Conservation (phyloP, 805 yeast species). For the Blastobotrys mokoenaii region DNA sequence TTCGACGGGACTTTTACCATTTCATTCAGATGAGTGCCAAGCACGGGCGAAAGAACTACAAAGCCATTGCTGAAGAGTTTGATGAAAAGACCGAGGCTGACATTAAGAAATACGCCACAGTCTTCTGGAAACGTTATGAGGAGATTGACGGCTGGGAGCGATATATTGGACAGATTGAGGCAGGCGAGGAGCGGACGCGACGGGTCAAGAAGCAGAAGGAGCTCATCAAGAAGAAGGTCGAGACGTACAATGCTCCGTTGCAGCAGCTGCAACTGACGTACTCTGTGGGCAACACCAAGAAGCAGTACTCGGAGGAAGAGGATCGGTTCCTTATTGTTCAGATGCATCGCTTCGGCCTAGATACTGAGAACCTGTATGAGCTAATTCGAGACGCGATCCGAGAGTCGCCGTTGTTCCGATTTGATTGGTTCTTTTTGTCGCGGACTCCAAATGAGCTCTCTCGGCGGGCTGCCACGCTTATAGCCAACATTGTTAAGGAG, state of each 20-base stretch:
- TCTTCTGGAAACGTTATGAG: conserved; percentile 71
- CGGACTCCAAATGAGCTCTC: conserved; percentile 70
- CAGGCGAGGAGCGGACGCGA: conserved; percentile 77
- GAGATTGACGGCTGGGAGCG: conserved; percentile 87
- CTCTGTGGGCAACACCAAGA: conserved; percentile 65
- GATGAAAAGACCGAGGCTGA: conserved; percentile 78
- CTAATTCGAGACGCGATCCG: conserved; percentile 66
- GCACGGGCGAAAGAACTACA: conserved; percentile 70
- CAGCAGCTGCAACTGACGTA: conserved; percentile 64
- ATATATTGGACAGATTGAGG: conserved; percentile 69
- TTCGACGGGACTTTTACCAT: conserved; percentile 77
- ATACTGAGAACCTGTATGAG: conserved; percentile 71
- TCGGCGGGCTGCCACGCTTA: conserved; percentile 72
- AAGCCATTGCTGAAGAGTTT: conserved; percentile 66
- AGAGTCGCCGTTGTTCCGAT: conserved; percentile 67
- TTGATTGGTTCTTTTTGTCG: conserved; percentile 81
- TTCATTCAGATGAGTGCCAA: conserved; percentile 68
- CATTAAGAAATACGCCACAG: conserved; percentile 64
- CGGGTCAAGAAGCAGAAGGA: conserved; percentile 65
- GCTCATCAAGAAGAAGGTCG: conserved; percentile 65
- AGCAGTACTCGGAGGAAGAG: conserved; percentile 77
- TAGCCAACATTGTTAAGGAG: conserved; percentile 70
- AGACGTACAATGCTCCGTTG: conserved; percentile 64
- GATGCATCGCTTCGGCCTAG: conserved; percentile 73
- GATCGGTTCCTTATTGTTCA: conserved; percentile 81